Evolutionary conservation across 2,329 filamentous ascomycete genomes (phyloP).

Genomic region (Neofusicoccum parvum): DNA sequence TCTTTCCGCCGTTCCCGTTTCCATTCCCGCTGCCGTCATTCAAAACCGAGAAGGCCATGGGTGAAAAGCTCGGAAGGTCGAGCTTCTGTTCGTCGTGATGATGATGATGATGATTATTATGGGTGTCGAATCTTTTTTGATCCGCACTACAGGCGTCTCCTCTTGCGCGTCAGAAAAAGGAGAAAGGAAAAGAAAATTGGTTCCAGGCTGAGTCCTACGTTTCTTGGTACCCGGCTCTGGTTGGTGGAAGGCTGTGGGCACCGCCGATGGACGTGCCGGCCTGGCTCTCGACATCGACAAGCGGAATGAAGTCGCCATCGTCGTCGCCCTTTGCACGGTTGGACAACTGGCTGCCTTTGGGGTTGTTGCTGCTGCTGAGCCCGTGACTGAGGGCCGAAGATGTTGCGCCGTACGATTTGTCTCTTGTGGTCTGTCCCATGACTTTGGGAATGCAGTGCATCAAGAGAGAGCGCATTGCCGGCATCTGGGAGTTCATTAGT

Average conservation of each 20-base stretch:
- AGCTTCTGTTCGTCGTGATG: neutral
- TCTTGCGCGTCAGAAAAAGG: neutral
- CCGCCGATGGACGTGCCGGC: conserved; percentile 4
- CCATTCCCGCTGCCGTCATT: neutral
- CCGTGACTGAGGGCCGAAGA: neutral
- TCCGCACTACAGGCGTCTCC: neutral
- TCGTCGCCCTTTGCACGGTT: conserved; percentile 1
- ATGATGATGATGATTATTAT: neutral
- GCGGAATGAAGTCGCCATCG: conserved; percentile 14
- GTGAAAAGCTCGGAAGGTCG: neutral
- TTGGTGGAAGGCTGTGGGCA: conserved; percentile 1
- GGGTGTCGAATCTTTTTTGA: neutral
- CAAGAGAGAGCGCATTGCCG: conserved; percentile 12
- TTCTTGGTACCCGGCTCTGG: conserved; percentile 7
- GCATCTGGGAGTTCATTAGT: neutral
- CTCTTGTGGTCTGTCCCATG: conserved; percentile 15
- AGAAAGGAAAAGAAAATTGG: neutral
- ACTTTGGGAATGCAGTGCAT: conserved; percentile 12
- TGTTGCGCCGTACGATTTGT: neutral
- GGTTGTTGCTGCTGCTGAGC: neutral
- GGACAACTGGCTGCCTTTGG: conserved; percentile 5
- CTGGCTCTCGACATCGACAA: conserved; percentile 20
- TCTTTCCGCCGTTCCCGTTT: neutral
- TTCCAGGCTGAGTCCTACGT: neutral
- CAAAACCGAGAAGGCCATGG: conserved; percentile 7